phyloP scores from a whole-genome alignment of 2,329 filamentous ascomycete species.

The Calonectria pauciramosa region DNA sequence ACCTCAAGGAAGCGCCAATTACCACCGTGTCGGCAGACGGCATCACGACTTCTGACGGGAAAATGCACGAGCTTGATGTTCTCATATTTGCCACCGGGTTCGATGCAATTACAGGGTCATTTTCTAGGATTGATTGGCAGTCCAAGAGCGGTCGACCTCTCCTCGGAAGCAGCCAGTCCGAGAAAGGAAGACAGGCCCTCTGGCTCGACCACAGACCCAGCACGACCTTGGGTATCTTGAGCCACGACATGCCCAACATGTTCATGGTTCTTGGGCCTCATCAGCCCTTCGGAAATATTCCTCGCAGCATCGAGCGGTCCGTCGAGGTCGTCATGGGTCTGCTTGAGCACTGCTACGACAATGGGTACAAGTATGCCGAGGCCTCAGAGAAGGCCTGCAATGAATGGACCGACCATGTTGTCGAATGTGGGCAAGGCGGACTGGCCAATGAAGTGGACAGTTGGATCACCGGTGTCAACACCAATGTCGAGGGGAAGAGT shows the following conservation, averaged over 20 bases:
- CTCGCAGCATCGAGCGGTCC: conserved; percentile 32
- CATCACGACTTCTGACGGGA: conserved; percentile 24
- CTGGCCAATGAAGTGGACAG: conserved; percentile 56
- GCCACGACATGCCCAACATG: conserved; percentile 37
- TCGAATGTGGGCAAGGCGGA: conserved; percentile 57
- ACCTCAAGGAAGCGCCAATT: conserved; percentile 27
- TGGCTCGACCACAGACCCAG: conserved; percentile 34
- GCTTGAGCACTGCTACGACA: conserved; percentile 28
- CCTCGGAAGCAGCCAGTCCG: conserved; percentile 25
- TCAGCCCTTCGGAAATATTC: conserved; percentile 33
- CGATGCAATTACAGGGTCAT: conserved; percentile 35
- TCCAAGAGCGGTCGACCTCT: conserved; percentile 21
- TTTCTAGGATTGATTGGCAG: conserved; percentile 34
- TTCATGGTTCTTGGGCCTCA: conserved; percentile 41
- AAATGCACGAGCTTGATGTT: conserved; percentile 30
- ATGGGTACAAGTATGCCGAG: conserved; percentile 25
- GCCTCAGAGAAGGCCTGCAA: conserved; percentile 27
- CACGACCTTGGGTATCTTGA: conserved; percentile 28
- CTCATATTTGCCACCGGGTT: conserved; percentile 38
- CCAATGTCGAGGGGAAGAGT: not conserved
- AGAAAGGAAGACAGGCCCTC: conserved; percentile 23
- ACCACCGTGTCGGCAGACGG: conserved; percentile 6
- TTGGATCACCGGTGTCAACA: conserved; percentile 70
- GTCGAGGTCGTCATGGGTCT: conserved; percentile 24
- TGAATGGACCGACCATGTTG: conserved; percentile 57